These are phyloP conservation scores for Cryphonectria radicalis DNA, from an alignment of 2,329 filamentous ascomycete species.

Conservation along the genomic window DNA sequence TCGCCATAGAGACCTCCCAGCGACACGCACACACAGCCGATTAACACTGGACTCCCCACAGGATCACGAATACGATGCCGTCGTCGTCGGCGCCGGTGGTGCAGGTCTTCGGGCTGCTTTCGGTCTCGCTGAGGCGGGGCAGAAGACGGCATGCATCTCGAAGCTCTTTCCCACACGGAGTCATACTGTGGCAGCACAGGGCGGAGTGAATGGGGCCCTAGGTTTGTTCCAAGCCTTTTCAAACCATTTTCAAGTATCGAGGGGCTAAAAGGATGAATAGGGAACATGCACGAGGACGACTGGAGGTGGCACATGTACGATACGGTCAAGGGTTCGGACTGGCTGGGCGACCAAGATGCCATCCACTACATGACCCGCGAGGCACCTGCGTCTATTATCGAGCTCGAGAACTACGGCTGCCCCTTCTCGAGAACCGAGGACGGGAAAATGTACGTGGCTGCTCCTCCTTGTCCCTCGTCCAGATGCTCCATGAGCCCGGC, in stretches of 20 bases:
- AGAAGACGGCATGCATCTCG: slow-evolving; percentile 88
- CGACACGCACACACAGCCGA: slow-evolving; percentile 24
- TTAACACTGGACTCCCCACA: slow-evolving; percentile 43
- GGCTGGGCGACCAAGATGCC: slow-evolving; percentile 95
- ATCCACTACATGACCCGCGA: slow-evolving; percentile 99
- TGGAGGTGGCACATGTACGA: slow-evolving; percentile 99
- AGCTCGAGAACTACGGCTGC: slow-evolving; percentile 96
- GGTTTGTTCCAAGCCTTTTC: too few species aligned
- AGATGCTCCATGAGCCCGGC: not conserved
- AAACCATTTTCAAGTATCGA: too few species aligned
- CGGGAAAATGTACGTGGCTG: slow-evolving; percentile 76
- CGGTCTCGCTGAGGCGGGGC: slow-evolving; percentile 81
- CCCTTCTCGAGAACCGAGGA: slow-evolving; percentile 96
- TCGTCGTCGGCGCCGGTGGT: slow-evolving; percentile 87
- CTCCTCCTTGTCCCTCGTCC: not conserved
- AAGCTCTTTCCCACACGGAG: slow-evolving; percentile 87
- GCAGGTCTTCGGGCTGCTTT: slow-evolving; percentile 82
- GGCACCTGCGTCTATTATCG: slow-evolving; percentile 87
- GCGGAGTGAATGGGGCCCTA: slow-evolving; percentile 85
- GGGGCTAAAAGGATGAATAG: slow-evolving; percentile 37
- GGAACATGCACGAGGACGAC: slow-evolving; percentile 98
- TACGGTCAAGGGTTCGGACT: slow-evolving; percentile 96
- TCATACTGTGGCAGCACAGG: slow-evolving; percentile 82
- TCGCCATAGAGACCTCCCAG: not conserved
- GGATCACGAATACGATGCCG: slow-evolving; percentile 98